Evolutionary conservation across 208 protist genomes (phyloP).

Genomic region (Porcisia hertigi): DNA sequence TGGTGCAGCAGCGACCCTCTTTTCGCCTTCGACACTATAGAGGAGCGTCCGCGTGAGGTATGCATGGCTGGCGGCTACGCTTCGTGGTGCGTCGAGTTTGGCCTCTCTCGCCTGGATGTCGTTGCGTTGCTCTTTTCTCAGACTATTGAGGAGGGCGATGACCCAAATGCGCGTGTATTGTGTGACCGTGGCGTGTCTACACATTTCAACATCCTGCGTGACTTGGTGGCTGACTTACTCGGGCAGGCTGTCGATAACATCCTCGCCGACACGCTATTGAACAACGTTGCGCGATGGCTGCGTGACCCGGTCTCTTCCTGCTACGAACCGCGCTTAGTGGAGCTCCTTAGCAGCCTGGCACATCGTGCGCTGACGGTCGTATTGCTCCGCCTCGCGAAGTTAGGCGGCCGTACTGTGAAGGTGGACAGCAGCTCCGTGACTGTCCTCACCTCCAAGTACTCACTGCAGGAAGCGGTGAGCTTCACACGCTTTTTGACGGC

Average conservation of each 20-base stretch:
- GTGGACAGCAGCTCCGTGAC: constrained; percentile 72
- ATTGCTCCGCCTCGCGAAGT: constrained; percentile 82
- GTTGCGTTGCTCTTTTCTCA: constrained; percentile 90
- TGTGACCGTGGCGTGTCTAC: constrained; percentile 82
- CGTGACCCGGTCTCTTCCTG: constrained; percentile 73
- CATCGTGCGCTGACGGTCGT: constrained; percentile 81
- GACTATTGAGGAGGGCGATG: constrained; percentile 86
- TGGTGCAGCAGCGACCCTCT: constrained; percentile 74
- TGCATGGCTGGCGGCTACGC: constrained; percentile 82
- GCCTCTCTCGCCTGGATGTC: constrained; percentile 84
- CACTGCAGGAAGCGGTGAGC: constrained; percentile 72
- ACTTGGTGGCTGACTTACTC: constrained; percentile 84
- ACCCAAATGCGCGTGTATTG: constrained; percentile 68
- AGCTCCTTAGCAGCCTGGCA: constrained; percentile 72
- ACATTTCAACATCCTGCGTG: constrained; percentile 91
- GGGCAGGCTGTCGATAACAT: constrained; percentile 67
- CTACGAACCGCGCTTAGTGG: constrained; percentile 86
- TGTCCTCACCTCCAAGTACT: constrained; percentile 81
- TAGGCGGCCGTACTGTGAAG: constrained; percentile 83
- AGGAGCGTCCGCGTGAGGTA: constrained; percentile 78
- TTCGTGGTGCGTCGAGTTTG: constrained; percentile 87
- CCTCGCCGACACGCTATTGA: constrained; percentile 71
- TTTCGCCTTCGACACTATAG: constrained; percentile 75
- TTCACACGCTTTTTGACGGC: constrained; percentile 79
- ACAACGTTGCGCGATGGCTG: constrained; percentile 85